Percentiles rank a stretch among this genome's conserved stretches.
Evolutionary conservation across 2,329 filamentous ascomycete species (phyloP).

Genomic region (Daldinia sp.): DNA sequence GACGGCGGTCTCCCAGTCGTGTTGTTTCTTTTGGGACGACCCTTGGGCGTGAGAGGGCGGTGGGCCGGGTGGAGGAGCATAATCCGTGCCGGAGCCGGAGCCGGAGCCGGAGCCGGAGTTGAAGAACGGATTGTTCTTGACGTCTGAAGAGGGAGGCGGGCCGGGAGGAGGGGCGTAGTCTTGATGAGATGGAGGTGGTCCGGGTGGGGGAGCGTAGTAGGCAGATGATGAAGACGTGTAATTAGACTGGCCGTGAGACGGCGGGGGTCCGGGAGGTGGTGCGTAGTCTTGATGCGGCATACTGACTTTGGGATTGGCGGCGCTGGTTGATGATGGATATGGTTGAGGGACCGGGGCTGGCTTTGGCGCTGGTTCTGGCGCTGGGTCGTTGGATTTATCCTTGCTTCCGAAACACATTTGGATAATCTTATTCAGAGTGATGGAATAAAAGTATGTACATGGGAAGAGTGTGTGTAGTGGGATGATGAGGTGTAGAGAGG

Average conservation of each 20-base stretch:
- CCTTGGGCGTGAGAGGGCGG: constrained; percentile 43
- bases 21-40: constrained; percentile 54
- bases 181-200: constrained; percentile 53
- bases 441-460: neutral
- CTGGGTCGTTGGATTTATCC: constrained; percentile 55
- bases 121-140: constrained; percentile 43
- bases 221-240: constrained; percentile 7
- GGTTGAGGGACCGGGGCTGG: constrained; percentile 50
- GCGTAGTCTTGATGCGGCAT: constrained; percentile 47
- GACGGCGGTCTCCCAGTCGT: constrained; percentile 78
- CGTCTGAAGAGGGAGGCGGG: constrained; percentile 51
- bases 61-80: constrained; percentile 55
- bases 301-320: constrained; percentile 39
- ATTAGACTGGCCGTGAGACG: constrained; percentile 31
- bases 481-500: no score
- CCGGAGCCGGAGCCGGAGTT: constrained; percentile 10
- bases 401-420: constrained; percentile 64
- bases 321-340: constrained; percentile 41
- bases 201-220: constrained; percentile 52
- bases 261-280: constrained; percentile 49
- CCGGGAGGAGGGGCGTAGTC: constrained; percentile 47
- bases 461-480: no score
- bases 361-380: constrained; percentile 58
- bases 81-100: constrained; percentile 39
- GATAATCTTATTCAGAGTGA: neutral